These are phyloP conservation scores for Amaranthus cruentus DNA, from an alignment of 148 eudicot genomes.

Conservation along the genomic window DNA sequence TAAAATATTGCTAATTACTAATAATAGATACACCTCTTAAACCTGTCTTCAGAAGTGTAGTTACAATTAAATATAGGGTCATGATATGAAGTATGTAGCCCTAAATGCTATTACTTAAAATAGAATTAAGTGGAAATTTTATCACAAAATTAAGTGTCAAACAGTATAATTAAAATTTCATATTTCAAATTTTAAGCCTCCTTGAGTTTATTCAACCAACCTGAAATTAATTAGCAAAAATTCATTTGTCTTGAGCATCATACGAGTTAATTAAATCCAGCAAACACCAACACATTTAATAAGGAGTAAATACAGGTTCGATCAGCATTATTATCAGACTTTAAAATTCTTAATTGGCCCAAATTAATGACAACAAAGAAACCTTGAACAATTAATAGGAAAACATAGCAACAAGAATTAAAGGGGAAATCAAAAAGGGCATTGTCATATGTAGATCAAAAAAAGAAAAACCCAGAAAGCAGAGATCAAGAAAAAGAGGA, in stretches of 20 bases:
- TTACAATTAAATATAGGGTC: too few relatives aligned
- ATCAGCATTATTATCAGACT: neutral
- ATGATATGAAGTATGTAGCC: too few relatives aligned
- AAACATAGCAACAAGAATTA: neutral
- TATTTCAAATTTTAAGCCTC: too few relatives aligned
- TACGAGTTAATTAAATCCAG: neutral
- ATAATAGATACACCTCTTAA: neutral
- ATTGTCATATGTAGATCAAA: conserved; percentile 6
- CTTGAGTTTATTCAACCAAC: neutral
- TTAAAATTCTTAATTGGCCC: too few relatives aligned
- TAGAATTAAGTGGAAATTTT: too few relatives aligned
- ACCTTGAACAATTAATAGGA: neutral
- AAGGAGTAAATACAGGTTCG: neutral
- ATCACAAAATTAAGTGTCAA: too few relatives aligned
- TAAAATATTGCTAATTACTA: neutral
- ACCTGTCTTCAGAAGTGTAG: too few relatives aligned
- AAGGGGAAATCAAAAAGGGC: conserved; percentile 6
- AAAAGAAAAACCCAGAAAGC: neutral
- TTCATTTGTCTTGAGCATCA: neutral
- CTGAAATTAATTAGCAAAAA: neutral
- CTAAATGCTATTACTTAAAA: too few relatives aligned
- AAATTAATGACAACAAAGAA: too few relatives aligned
- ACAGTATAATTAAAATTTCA: too few relatives aligned
- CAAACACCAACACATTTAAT: neutral
- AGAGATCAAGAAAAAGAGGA: neutral